phyloP scores from a whole-genome alignment of 225 moss, liverwort and hornwort genomes.

The Pseudoscleropodium purum region DNA sequence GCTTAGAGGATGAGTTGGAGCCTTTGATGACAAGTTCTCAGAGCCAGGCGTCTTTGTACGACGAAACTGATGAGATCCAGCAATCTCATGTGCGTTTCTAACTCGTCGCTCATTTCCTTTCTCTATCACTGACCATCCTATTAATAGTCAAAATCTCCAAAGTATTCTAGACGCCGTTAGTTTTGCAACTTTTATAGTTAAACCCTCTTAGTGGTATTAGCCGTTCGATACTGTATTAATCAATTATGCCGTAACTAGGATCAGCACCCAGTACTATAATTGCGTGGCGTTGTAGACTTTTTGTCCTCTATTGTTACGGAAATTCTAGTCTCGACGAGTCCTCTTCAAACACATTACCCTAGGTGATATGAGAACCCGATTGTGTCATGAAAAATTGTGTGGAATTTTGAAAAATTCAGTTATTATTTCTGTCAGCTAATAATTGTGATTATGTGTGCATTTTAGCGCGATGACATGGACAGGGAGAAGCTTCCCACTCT shows the following conservation, averaged over 20 bases:
- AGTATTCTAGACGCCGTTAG: not conserved
- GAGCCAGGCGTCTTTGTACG: slow-evolving; percentile 16
- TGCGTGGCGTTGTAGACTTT: not conserved
- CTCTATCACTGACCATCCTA: not conserved
- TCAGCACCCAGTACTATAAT: not conserved
- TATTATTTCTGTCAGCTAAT: not conserved
- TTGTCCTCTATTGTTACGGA: not conserved
- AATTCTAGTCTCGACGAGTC: not conserved
- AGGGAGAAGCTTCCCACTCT: slow-evolving; percentile 9
- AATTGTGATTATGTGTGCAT: not conserved
- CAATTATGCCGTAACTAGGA: not conserved
- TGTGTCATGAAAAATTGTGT: not conserved
- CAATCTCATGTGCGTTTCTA: slow-evolving; percentile 16
- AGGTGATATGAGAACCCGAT: not conserved
- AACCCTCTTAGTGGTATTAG: not conserved
- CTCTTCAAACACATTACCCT: not conserved
- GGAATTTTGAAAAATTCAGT: not conserved
- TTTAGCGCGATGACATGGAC: slow-evolving; percentile 14
- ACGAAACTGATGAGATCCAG: slow-evolving; percentile 31
- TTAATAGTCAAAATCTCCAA: not conserved
- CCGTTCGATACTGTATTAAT: not conserved
- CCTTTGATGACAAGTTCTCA: slow-evolving; percentile 41
- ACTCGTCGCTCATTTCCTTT: not conserved
- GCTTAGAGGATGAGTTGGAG: slow-evolving; percentile 18
- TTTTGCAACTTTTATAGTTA: not conserved